A percentile compares a stretch with the other conserved stretches of the same genome.
Evolutionary conservation across 257 asterid species (phyloP).

Genomic region (Nicotiana noctiflora): DNA sequence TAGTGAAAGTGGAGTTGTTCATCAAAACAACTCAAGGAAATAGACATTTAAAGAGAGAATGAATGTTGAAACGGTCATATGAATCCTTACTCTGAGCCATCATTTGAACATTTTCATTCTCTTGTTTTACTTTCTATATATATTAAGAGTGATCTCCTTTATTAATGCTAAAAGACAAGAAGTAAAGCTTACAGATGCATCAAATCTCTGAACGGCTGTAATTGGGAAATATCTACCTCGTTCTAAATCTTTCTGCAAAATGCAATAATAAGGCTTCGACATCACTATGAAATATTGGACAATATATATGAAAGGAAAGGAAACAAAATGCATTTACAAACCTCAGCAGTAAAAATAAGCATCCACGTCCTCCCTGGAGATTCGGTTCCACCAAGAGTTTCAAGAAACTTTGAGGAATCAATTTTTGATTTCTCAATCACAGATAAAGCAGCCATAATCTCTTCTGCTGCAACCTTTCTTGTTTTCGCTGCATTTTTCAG

Average conservation of each 20-base stretch:
- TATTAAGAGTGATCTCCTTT: background rate
- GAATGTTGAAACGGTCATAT: background rate
- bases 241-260: conserved; percentile 50
- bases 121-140: background rate
- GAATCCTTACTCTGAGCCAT: background rate
- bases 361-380: conserved; percentile 98
- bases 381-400: conserved; percentile 78
- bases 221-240: conserved; percentile 81
- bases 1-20: background rate
- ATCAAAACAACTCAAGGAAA: background rate
- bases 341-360: conserved; percentile 94
- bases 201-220: conserved; percentile 95
- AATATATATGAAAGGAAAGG: background rate
- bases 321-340: conserved; percentile 5
- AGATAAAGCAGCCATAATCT: conserved; percentile 61
- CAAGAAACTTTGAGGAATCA: conserved; percentile 62
- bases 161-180: background rate
- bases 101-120: background rate
- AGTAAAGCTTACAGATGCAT: conserved; percentile 71
- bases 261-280: conserved; percentile 3
- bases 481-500: conserved; percentile 87
- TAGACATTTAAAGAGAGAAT: background rate
- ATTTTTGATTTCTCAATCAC: conserved; percentile 77
- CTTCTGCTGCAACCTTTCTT: conserved; percentile 51
- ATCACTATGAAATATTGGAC: background rate